These are phyloP conservation scores for Penicillium daleae DNA, from an alignment of 495 filamentous ascomycete genomes.

Conservation along the genomic window DNA sequence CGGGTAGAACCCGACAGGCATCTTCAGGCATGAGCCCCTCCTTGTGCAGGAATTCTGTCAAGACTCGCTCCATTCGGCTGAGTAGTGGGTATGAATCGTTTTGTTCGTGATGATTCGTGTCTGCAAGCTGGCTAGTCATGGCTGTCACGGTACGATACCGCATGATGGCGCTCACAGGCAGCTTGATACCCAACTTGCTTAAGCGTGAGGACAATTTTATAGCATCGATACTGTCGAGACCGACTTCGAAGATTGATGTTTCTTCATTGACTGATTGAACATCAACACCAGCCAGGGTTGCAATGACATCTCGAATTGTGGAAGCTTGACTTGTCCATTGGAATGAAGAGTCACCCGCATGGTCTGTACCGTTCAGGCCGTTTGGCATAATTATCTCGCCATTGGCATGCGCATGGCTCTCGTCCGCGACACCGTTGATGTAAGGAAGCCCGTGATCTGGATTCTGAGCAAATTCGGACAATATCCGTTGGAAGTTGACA, in stretches of 20 bases:
- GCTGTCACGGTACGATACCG: constrained; percentile 64
- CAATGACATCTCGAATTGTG: constrained; percentile 60
- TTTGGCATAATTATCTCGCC: constrained; percentile 2
- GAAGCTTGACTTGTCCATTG: constrained; percentile 56
- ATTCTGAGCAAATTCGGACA: constrained; percentile 31
- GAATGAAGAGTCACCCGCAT: constrained; percentile 35
- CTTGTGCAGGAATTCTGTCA: constrained; percentile 38
- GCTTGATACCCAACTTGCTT: constrained; percentile 55
- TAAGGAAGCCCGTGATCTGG: constrained; percentile 23
- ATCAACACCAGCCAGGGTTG: constrained; percentile 58
- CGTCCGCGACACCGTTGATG: constrained; percentile 15
- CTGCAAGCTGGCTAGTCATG: constrained; percentile 42
- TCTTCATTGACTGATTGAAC: constrained; percentile 53
- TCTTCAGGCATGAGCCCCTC: constrained; percentile 32
- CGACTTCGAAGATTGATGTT: constrained; percentile 77
- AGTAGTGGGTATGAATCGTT: constrained; percentile 24
- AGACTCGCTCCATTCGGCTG: constrained; percentile 31
- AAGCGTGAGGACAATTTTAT: constrained; percentile 74
- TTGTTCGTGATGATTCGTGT: constrained; percentile 6
- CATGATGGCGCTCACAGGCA: constrained; percentile 72
- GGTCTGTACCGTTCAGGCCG: background rate
- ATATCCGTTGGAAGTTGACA: constrained; percentile 26
- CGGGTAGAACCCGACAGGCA: constrained; percentile 62
- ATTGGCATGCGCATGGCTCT: background rate
- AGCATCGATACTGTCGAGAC: constrained; percentile 87